Base-by-base conservation (phyloP, 192 early-diverging fungal genomes). In the Backusella australiensis region DNA sequence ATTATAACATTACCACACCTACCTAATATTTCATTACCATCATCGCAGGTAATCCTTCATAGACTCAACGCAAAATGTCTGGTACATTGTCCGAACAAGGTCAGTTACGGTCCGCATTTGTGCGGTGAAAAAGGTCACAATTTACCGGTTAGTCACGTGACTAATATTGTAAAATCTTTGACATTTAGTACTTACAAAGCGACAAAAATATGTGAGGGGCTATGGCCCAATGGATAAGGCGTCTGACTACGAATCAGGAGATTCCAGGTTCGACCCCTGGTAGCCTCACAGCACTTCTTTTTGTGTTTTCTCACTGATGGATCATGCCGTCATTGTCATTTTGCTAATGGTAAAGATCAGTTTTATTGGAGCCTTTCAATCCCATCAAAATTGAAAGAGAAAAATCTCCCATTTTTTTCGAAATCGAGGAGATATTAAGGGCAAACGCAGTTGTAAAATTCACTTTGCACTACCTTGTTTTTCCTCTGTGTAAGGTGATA, bases 151-250 rank as follows among this genome's bases (percentile, higher is more conserved):
- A 6, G 0, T 49, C 46, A 49, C 46, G 46, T 49, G 46, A 6
- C 0, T 1, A 3, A 0, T 19, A 0, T 49, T 19, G n/a, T n/a
- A n/a, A n/a, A n/a, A n/a, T n/a, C n/a, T 15, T 15, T 0, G 5
- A 49, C 19, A 7, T 49, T 7, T 49, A 49, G 1, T 2, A 49
- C 19, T 49, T 49, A n/a, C 19, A 49, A 49, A 17, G 21, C 6
- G 6, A 21, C 7, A 15, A 6, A 68, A 34, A 12, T 34, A 34
- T 56, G 49, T 52, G 70, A 49, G 81, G 91, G 87, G 82, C 90
- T 91, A 77, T 87, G 86, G 86, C 86, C 86, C 78, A 87, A 87
- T 87, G 86, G 86, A 84, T 80, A 87, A 87, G 86, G 86, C 86
- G 83, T 81, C 77, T 87, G 86, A 87, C 86, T 87, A 87, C 86